Conservation (phyloP, 1,284 basidiomycete species). For the Ustilago esculenta region DNA sequence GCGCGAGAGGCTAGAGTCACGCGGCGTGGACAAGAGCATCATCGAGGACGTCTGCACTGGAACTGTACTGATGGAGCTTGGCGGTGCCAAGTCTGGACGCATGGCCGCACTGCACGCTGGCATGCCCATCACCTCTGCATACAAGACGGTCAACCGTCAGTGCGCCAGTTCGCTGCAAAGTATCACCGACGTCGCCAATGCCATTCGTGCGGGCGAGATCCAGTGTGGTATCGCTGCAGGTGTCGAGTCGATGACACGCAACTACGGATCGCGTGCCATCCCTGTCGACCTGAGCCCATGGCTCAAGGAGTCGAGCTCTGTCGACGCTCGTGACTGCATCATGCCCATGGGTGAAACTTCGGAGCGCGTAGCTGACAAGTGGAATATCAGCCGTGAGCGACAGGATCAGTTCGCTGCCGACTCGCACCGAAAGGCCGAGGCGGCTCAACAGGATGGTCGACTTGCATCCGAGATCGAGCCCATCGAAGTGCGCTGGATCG, state of each 20-base stretch:
- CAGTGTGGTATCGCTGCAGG: slow-evolving; percentile 62
- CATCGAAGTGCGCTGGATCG: slow-evolving; percentile 57
- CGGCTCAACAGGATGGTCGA: slow-evolving; percentile 57
- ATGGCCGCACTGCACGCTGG: slow-evolving; percentile 68
- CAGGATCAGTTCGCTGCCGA: slow-evolving; percentile 62
- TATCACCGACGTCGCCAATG: slow-evolving; percentile 67
- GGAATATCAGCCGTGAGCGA: slow-evolving; percentile 51
- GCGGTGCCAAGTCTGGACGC: slow-evolving; percentile 67
- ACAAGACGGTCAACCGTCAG: slow-evolving; percentile 67
- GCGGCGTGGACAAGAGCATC: slow-evolving; percentile 63
- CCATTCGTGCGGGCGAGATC: slow-evolving; percentile 64
- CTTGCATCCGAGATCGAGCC: slow-evolving; percentile 61
- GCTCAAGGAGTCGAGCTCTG: slow-evolving; percentile 56
- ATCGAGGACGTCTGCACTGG: slow-evolving; percentile 67
- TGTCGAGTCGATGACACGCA: slow-evolving; percentile 64
- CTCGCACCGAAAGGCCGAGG: slow-evolving; percentile 53
- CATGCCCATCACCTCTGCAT: slow-evolving; percentile 36
- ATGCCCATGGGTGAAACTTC: slow-evolving; percentile 65
- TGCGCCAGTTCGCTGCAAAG: slow-evolving; percentile 67
- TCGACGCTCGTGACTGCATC: slow-evolving; percentile 66
- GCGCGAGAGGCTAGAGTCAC: slow-evolving; percentile 60
- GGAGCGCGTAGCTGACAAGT: slow-evolving; percentile 60
- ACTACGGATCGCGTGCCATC: slow-evolving; percentile 65
- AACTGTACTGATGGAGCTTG: slow-evolving; percentile 68
- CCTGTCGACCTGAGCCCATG: slow-evolving; percentile 62